Base-by-base conservation (phyloP, 2,329 filamentous ascomycete species). In the Orbilia oligospora region DNA sequence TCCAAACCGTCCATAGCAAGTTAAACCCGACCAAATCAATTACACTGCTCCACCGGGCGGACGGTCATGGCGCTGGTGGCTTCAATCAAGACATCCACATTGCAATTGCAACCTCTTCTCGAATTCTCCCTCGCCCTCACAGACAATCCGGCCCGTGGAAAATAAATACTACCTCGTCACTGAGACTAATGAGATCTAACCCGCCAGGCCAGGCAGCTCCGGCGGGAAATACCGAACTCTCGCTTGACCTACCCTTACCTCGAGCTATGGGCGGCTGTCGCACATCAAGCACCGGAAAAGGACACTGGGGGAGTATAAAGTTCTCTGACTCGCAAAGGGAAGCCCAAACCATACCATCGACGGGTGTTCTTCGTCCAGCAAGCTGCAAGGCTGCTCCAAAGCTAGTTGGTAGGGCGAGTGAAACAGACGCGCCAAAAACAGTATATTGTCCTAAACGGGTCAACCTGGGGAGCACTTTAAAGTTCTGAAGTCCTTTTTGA, bases 371-470 rank as follows among this genome's bases (percentile, higher is more conserved):
- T 38, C 24, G 10, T 48, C 24, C 16, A 63, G 24, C n/a, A 51
- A 16, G 27, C 22, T 33, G 24, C 27, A 22, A 9, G 12, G 38
- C 63, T 33, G 33, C 33, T 16, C 14, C 38, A 55, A 63, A 68
- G 58, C 38, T 63, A 64, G 22, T 18, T 41, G 51, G 75, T 56
- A 58, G 63, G 69, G 63, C 51, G 64, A 78, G 53, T 78, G 75
- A 78, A 72, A 78, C 75, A 78, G 68, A 58, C 75, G 75, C 68
- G 63, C 68, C 68, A 64, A 49, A 71, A 71, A 77, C 73, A 71
- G 67, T 51, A 68, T 33, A 44, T 27, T 38, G 33, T 24, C 67
- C 56, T 51, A 63, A 76, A 67, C 16, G 65, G 73, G 61, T 0
- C 27, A 58, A 33, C 48, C 30, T 41, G 69, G 27, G 36, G 58